phyloP scores from a whole-genome alignment of 2,329 filamentous ascomycete genomes.

The Alternaria alternata region DNA sequence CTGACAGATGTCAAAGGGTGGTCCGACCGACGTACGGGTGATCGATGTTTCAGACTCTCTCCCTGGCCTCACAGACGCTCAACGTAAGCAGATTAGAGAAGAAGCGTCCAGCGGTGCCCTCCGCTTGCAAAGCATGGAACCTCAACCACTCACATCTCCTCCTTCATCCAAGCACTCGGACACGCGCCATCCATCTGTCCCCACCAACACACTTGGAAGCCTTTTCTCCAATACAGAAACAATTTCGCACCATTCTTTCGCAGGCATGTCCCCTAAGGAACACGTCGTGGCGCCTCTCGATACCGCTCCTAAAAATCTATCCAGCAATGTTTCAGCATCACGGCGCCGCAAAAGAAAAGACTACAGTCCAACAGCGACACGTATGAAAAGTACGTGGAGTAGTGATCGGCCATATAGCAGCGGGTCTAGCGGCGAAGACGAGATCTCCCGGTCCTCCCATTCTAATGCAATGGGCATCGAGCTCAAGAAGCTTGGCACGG shows the following conservation, averaged over 20 bases:
- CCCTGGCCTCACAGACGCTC: conserved; percentile 39
- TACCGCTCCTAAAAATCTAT: conserved; percentile 33
- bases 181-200: conserved; percentile 12
- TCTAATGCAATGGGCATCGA: not conserved
- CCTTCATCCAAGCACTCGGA: conserved; percentile 22
- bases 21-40: conserved; percentile 41
- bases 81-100: conserved; percentile 40
- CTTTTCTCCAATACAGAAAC: not conserved
- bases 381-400: conserved; percentile 40
- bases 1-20: conserved; percentile 27
- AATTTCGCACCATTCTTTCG: conserved; percentile 3
- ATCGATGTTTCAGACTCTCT: conserved; percentile 39
- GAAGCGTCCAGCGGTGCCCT: conserved; percentile 42
- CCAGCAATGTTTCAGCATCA: conserved; percentile 31
- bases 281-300: conserved; percentile 33
- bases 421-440: conserved; percentile 17
- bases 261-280: conserved; percentile 22
- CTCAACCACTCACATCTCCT: conserved; percentile 24
- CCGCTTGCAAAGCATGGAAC: conserved; percentile 33
- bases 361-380: conserved; percentile 24
- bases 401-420: conserved; percentile 23
- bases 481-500: not conserved
- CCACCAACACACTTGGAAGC: not conserved
- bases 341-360: conserved; percentile 29
- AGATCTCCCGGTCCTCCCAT: conserved; percentile 1